Evolutionary conservation across 768 basidiomycete species (phyloP).

Genomic region (Amanita rimosa): DNA sequence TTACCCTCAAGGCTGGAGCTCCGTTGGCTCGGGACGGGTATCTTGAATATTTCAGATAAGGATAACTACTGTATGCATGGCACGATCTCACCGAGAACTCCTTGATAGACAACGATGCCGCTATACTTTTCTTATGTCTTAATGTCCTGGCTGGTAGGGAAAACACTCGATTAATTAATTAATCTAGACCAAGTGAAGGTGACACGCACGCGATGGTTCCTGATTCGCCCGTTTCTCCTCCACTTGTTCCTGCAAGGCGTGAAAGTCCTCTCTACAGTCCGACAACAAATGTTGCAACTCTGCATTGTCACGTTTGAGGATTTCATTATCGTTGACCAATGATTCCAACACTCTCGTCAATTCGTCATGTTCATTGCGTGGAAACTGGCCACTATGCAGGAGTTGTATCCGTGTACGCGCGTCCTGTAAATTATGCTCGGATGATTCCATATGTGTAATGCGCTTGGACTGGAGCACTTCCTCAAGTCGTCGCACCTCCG

Average conservation of each 20-base stretch:
- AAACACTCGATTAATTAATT: not conserved
- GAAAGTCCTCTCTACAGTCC: constrained; percentile 70
- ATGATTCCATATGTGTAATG: constrained; percentile 48
- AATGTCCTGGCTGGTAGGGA: not conserved
- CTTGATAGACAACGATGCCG: not conserved
- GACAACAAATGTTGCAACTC: constrained; percentile 67
- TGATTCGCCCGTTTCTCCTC: constrained; percentile 54
- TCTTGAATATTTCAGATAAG: constrained; percentile 7
- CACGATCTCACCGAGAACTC: constrained; percentile 2
- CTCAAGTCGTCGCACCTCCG: constrained; percentile 53
- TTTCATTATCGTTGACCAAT: constrained; percentile 80
- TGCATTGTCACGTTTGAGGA: constrained; percentile 67
- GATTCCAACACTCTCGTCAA: constrained; percentile 65
- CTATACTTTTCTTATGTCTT: constrained; percentile 16
- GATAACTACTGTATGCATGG: not conserved
- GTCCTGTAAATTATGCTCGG: constrained; percentile 56
- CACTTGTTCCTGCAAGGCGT: constrained; percentile 57
- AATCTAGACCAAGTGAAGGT: not conserved
- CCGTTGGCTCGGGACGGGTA: constrained; percentile 11
- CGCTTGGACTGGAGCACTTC: constrained; percentile 52
- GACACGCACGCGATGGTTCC: not conserved
- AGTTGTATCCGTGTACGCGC: constrained; percentile 49
- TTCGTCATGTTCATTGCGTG: constrained; percentile 39
- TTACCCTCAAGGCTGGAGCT: constrained; percentile 18
- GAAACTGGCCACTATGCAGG: not conserved